Conservation (phyloP, 108 stramenopile genomes). For the Licmophora abbreviata region DNA sequence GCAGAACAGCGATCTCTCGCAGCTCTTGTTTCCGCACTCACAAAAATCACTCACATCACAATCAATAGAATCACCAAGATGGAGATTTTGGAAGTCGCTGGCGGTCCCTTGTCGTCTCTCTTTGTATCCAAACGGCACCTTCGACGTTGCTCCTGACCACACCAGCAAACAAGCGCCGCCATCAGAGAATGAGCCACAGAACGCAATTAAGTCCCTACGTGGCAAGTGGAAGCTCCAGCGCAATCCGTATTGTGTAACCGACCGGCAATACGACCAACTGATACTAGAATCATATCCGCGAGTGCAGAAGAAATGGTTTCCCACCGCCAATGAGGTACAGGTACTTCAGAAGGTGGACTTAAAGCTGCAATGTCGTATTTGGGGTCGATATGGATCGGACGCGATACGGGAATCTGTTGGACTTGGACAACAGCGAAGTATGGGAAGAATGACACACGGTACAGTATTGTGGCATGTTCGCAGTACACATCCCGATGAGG, state of each 20-base stretch:
- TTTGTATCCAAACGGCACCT: too few species aligned
- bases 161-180: too few species aligned
- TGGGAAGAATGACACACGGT: constrained; percentile 2
- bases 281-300: constrained; percentile 49
- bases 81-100: too few species aligned
- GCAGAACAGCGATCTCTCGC: too few species aligned
- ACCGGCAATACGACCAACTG: constrained; percentile 64
- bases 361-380: neutral
- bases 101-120: too few species aligned
- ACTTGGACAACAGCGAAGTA: neutral
- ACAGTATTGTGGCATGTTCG: neutral
- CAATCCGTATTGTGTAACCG: constrained; percentile 81
- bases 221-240: constrained; percentile 55
- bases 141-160: too few species aligned
- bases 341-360: neutral
- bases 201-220: constrained; percentile 26
- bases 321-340: neutral
- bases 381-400: constrained; percentile 1
- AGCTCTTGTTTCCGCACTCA: too few species aligned
- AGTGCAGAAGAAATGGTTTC: neutral
- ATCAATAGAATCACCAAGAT: too few species aligned
- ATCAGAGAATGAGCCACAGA: too few species aligned
- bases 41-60: too few species aligned
- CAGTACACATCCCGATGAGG: neutral
- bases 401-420: neutral